phyloP scores from a whole-genome alignment of 2,329 filamentous ascomycete species.

The Apiospora kogelbergensis region DNA sequence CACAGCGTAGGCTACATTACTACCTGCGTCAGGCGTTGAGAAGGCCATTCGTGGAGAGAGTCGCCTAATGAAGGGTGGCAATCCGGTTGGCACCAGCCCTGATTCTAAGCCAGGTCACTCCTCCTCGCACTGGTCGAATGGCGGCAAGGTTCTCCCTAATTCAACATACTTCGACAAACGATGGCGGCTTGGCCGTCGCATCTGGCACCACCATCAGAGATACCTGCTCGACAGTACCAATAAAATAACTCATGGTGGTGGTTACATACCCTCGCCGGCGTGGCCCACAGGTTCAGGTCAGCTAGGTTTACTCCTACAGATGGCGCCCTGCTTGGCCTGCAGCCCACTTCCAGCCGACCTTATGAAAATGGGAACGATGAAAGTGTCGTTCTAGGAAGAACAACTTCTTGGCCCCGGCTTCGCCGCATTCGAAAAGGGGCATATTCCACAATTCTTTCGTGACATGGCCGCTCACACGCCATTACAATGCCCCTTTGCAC shows the following conservation, averaged over 20 bases:
- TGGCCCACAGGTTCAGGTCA: not conserved
- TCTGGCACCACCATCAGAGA: not conserved
- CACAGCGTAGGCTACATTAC: not conserved
- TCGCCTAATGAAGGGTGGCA: not conserved
- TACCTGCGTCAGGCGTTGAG: not conserved
- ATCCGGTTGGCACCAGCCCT: not conserved
- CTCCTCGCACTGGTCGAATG: not conserved
- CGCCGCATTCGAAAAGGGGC: not conserved
- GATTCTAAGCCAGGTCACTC: not conserved
- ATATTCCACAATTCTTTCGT: not conserved
- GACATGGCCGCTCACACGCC: not conserved
- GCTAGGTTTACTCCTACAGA: not conserved
- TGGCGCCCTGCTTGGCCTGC: not conserved
- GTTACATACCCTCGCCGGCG: not conserved
- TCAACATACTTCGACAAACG: not conserved
- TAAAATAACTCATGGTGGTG: not conserved
- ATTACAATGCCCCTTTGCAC: not conserved
- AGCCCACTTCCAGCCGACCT: not conserved
- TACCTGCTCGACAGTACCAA: too few relatives aligned
- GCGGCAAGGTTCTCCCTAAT: not conserved
- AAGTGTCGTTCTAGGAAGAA: not conserved
- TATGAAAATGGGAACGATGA: not conserved
- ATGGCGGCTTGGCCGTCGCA: not conserved
- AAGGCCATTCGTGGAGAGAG: not conserved
- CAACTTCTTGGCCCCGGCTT: not conserved